phyloP scores from a whole-genome alignment of 2,329 filamentous ascomycete species.

The Proliferodiscus dingleyae region DNA sequence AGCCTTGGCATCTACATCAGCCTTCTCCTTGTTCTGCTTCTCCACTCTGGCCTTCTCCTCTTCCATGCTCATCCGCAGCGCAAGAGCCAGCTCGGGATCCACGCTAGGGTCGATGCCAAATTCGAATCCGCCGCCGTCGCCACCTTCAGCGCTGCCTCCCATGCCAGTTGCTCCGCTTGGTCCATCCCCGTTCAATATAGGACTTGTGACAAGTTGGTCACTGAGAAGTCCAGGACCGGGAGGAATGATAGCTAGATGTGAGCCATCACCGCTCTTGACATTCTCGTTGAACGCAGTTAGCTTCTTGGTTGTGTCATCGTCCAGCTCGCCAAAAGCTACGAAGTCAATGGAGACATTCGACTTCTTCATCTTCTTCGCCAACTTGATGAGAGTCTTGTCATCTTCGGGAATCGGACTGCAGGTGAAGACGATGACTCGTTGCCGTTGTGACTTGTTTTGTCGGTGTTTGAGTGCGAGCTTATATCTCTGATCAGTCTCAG shows the following conservation, averaged over 20 bases:
- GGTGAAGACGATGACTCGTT: slow-evolving; percentile 94
- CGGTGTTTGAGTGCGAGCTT: slow-evolving; percentile 95
- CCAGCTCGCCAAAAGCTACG: slow-evolving; percentile 88
- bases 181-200: slow-evolving; percentile 82
- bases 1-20: slow-evolving; percentile 66
- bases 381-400: slow-evolving; percentile 79
- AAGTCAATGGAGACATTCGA: slow-evolving; percentile 91
- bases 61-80: slow-evolving; percentile 94
- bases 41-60: slow-evolving; percentile 94
- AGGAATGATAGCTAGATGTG: slow-evolving; percentile 83
- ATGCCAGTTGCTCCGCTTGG: slow-evolving; percentile 53
- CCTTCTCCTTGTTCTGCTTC: slow-evolving; percentile 73
- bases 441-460: slow-evolving; percentile 93
- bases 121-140: slow-evolving; percentile 62
- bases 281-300: slow-evolving; percentile 89
- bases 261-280: slow-evolving; percentile 87
- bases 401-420: slow-evolving; percentile 90
- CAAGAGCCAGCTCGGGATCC: slow-evolving; percentile 90
- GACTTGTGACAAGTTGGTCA: slow-evolving; percentile 83
- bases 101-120: slow-evolving; percentile 88
- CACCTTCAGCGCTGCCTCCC: slow-evolving; percentile 45
- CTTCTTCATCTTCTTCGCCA: slow-evolving; percentile 99
- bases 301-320: slow-evolving; percentile 87
- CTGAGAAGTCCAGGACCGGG: slow-evolving; percentile 89
- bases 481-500: neutral